Base-by-base conservation (phyloP, 2,329 filamentous ascomycete genomes). In the Penicillium decumbens region DNA sequence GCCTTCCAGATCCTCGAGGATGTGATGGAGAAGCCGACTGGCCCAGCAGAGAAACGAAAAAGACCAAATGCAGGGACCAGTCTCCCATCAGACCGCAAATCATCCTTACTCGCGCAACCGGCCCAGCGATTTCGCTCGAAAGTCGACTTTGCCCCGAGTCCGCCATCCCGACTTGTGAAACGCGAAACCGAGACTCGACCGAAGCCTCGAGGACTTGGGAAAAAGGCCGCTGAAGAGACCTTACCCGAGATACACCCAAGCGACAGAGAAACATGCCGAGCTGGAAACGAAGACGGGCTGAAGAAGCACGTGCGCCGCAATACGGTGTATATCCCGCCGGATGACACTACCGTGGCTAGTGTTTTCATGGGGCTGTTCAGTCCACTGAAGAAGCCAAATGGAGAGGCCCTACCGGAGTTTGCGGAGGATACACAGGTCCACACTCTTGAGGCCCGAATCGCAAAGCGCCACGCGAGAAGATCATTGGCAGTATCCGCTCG, bases 321-420 rank as follows among this genome's bases (percentile, higher is more conserved):
- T 27, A 73, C 70, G 2, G 63, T 74, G 13, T 74, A 73, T 51
- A 71, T 75, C 25, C 70, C 73, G 0, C 61, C 66, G 0, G 71
- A 75, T 33, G 69, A 75, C 50, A 69, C 65, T 1, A 71, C 72
- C 0, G 63, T 72, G 47, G 67, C 72, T 4, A 73, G 63, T 23
- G 65, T 70, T 29, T 75, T 73, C 45, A 73, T 75, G 72, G 68
- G 63, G 8, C 59, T 74, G 4, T 73, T 74, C 53, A 73, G 68
- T 50, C 70, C 71, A 1, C 49, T 72, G 18, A 75, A 73, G 47
- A 44, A 41, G 7, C 29, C 49, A 13, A 56, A 57, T 4, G 45
- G 52, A 4, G 30, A 45, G 3, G 4, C 29, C 2, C 41, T 47
- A 9, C n/a, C 47, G 4, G 44, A 49, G 9, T 28, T 47, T 6